Evolutionary conservation across 2,329 filamentous ascomycete genomes (phyloP), one percentile per base, ranked within the genome.

Genomic region (Sarocladium oryzae): DNA sequence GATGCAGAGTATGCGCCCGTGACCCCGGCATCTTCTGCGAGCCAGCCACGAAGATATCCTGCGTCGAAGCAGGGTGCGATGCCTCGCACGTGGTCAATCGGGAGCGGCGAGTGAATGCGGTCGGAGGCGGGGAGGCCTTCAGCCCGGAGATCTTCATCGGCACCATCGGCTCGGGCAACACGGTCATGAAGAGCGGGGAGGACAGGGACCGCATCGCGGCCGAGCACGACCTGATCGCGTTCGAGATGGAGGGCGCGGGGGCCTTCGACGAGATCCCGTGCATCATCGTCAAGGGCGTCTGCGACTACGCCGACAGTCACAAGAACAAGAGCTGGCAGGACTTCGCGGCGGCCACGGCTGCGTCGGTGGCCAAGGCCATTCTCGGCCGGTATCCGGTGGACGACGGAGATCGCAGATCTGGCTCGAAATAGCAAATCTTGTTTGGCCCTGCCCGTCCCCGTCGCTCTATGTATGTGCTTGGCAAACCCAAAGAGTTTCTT

Each of bases 251-350:
- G 20, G 61, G 61, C 0, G 65, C 65, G 1, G 67, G 67, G 0
- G 41, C 60, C 0, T 67, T 60, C 60, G 61, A 66, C 1, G 54
- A 57, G 0, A 50, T 71, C 0, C 69, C 69, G 0, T 69, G 66
- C 4, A 52, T 74, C 1, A 56, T 69, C 0, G 64, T 74, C 38
- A 69, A 70, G 10, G 69, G 69, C 2, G 63, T 69, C 0, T 69
- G 65, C 30, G 64, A 73, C 36, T 62, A 63, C 28, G 58, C 59
- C 0, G 60, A 63, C 5, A 53, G 54, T 16, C 57, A 61, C 15
- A 58, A 60, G 38, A 54, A 55, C 11, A 57, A 57, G 24, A 51
- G 13, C 1, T 73, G 68, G 69, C 68, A 72, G 50, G 21, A 54
- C 1, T 73, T 67, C 57, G 69, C 70, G 0, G 66, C 70, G 1